Evolutionary conservation across 345 rosid genomes (phyloP).

Genomic region (Aquilaria yunnanensis): DNA sequence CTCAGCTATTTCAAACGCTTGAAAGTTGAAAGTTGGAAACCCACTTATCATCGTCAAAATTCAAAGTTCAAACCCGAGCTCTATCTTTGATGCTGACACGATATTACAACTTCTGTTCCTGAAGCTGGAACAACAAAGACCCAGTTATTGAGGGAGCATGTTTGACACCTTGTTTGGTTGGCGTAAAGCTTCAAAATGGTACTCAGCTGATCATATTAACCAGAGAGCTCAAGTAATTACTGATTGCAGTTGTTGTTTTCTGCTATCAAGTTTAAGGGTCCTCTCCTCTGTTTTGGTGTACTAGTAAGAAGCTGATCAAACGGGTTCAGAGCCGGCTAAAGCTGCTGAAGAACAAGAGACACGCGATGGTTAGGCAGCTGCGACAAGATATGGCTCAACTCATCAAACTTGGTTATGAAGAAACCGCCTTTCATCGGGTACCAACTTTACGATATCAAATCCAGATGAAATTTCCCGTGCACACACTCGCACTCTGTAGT

Average conservation of each 20-base stretch:
- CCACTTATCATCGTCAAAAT: background rate
- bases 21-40: background rate
- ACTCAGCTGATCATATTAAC: background rate
- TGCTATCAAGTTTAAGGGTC: background rate
- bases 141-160: constrained; percentile 27
- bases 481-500: background rate
- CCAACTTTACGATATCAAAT: no score
- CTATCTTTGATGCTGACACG: background rate
- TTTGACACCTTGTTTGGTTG: constrained; percentile 64
- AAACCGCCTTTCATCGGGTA: constrained; percentile 54
- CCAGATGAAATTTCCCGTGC: constrained; percentile 1
- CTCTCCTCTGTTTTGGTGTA: constrained; percentile 7
- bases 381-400: constrained; percentile 63
- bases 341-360: constrained; percentile 61
- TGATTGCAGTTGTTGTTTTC: no score
- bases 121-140: background rate
- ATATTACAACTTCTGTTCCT: background rate
- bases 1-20: background rate
- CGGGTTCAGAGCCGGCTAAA: constrained; percentile 54
- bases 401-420: constrained; percentile 44
- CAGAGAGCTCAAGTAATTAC: background rate
- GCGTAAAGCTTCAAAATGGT: constrained; percentile 86
- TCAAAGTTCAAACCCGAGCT: constrained; percentile 5
- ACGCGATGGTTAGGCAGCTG: constrained; percentile 49
- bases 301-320: constrained; percentile 59